Percentiles rank a stretch among this genome's conserved stretches.
Conservation (phyloP, 768 basidiomycete species). For the Pisolithus sp. region DNA sequence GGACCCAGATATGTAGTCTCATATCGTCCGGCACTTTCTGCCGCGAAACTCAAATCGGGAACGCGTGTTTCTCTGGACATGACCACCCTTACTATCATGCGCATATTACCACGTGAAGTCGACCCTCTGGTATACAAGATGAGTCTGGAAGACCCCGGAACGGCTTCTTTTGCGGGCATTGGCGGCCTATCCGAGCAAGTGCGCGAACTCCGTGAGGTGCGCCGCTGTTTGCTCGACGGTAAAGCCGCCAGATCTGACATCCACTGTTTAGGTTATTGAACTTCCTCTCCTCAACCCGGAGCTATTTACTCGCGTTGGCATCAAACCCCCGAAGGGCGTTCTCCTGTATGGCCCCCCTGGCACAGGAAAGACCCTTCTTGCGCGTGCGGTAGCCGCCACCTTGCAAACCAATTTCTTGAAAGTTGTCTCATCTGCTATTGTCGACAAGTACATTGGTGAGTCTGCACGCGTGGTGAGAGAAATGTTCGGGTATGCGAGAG, state of each 20-base stretch:
- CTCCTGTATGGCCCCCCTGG: constrained; percentile 95
- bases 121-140: constrained; percentile 99
- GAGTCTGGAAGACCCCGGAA: constrained; percentile 96
- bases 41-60: constrained; percentile 84
- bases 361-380: constrained; percentile 93
- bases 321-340: constrained; percentile 94
- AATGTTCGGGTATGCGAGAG: constrained; percentile 97
- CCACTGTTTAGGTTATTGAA: constrained; percentile 73
- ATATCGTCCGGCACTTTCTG: constrained; percentile 89
- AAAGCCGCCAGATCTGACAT: not conserved
- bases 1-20: constrained; percentile 99
- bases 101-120: constrained; percentile 93
- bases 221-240: constrained; percentile 13
- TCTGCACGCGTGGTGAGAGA: constrained; percentile 93
- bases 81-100: constrained; percentile 99
- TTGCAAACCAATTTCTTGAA: constrained; percentile 96
- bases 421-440: constrained; percentile 96
- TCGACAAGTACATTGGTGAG: constrained; percentile 98
- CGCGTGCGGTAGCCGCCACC: constrained; percentile 92
- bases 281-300: constrained; percentile 91
- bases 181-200: constrained; percentile 96
- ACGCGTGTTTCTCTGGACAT: constrained; percentile 97
- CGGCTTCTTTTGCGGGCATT: constrained; percentile 92
- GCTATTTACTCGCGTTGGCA: constrained; percentile 91
- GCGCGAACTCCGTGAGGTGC: constrained; percentile 87